Evolutionary conservation across 2,329 filamentous ascomycete genomes (phyloP), one percentile per base, ranked within the genome.

Genomic region (Colletotrichum tofieldiae): DNA sequence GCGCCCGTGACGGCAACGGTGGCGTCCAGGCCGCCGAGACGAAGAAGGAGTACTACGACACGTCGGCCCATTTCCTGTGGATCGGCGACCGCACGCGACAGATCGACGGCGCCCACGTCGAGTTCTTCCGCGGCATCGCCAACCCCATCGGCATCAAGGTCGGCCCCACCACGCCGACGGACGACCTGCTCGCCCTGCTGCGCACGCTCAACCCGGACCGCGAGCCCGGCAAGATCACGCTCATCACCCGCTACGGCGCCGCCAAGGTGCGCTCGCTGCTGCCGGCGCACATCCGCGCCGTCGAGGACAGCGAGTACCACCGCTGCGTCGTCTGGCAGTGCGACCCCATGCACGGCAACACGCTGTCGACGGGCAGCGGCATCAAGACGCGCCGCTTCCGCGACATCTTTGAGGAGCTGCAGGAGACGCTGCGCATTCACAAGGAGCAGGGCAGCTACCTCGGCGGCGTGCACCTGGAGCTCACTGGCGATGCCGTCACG

Each of bases 141-240:
- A 99, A 99, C 84, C 96, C 96, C 0, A 94, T 99, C 77, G 96
- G 96, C 73, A 92, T 99, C 83, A 99, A 99, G 83, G 93, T 99
- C 70, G 96, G 96, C 0, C 96, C 96, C 11, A 93, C 91, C 6
- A 98, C 97, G 78, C 89, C 92, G 2, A 86, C 89, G 0, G 84
- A 89, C 0, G 96, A 98, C 79, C 89, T 99, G 18, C 88, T 96
- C 18, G 84, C 87, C 35, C 88, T 99, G 1, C 90, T 99, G 35
- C 91, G 97, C 76, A 92, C 93, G 12, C 92, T 99, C 64, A 98
- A 99, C 82, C 96, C 96, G 0, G 80, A 81, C 35, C 86, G 91
- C 77, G 95, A 98, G 81, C 87, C 94, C 20, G 96, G 96, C 63
- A 98, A 98, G 82, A 93, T 99, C 67, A 98, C 96, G 0, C 88